phyloP scores from a whole-genome alignment of 148 eudicot genomes.

The Rhododendron ovatum region DNA sequence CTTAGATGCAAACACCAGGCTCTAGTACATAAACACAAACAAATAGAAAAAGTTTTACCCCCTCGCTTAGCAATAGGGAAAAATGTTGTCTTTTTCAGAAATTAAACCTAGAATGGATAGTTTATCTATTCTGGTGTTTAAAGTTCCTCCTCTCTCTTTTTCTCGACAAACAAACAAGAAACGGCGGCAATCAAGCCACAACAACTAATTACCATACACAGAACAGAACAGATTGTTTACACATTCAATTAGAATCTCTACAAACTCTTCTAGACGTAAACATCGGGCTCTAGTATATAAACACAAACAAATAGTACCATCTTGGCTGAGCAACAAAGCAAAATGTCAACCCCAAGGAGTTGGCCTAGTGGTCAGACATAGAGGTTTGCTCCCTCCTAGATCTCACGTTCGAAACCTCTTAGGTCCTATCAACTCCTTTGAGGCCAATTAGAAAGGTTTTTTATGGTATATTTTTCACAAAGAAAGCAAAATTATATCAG shows the following conservation, averaged over 20 bases:
- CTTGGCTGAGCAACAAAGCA: neutral
- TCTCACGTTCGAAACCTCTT: too few species aligned
- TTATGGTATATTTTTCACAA: too few species aligned
- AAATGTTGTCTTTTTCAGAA: neutral
- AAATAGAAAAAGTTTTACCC: neutral
- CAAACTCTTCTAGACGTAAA: neutral
- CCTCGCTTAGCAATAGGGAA: neutral
- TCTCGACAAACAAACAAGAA: too few species aligned
- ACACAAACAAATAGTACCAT: neutral
- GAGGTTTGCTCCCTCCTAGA: too few species aligned
- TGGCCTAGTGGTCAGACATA: too few species aligned
- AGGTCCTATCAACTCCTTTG: too few species aligned
- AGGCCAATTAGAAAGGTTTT: too few species aligned
- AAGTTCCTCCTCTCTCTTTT: neutral
- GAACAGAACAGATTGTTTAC: neutral
- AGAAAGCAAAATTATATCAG: too few species aligned
- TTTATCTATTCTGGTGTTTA: neutral
- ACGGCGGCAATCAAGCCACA: neutral
- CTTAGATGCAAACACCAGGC: neutral
- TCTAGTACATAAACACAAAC: neutral
- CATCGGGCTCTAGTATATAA: neutral
- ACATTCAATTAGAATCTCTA: too few species aligned
- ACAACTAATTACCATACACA: neutral
- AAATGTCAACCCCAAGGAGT: too few species aligned
- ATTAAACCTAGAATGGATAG: neutral